phyloP scores from a whole-genome alignment of 257 asterid genomes.

The Petunia secreta region DNA sequence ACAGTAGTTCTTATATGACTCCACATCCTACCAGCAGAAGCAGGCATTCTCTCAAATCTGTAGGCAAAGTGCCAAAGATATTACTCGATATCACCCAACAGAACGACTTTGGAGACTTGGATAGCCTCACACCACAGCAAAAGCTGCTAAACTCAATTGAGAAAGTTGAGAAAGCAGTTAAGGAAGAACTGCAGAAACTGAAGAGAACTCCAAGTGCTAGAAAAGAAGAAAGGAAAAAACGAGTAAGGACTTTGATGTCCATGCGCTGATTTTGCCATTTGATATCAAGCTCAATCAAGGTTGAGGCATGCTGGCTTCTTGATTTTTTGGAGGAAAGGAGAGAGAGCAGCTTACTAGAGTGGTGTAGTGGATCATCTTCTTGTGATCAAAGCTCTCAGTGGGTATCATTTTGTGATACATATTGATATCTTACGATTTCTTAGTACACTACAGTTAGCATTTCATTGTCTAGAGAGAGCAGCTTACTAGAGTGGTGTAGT shows the following conservation, averaged over 20 bases:
- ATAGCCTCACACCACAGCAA: constrained; percentile 64
- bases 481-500: constrained; percentile 32
- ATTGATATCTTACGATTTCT: no score
- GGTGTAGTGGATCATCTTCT: constrained; percentile 48
- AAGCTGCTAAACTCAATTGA: constrained; percentile 72
- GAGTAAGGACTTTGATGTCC: constrained; percentile 68
- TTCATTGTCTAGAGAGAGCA: neutral
- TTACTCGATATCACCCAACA: constrained; percentile 61
- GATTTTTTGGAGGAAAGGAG: constrained; percentile 26
- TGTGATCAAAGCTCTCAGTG: constrained; percentile 46
- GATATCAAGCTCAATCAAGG: constrained; percentile 54
- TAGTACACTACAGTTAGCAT: no score
- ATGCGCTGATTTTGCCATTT: constrained; percentile 52
- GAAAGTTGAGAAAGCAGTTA: constrained; percentile 65
- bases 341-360: constrained; percentile 29
- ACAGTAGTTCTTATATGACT: constrained; percentile 40
- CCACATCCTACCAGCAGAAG: constrained; percentile 47
- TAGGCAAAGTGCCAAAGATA: constrained; percentile 71
- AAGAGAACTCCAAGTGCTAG: constrained; percentile 73
- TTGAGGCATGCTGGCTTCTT: constrained; percentile 41
- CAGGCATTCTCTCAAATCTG: constrained; percentile 40
- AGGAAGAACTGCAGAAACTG: constrained; percentile 65
- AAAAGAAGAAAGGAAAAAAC: constrained; percentile 63
- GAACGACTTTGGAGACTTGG: constrained; percentile 40
- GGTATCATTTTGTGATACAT: neutral